A percentile compares a stretch with the other conserved stretches of the same genome.
Conservation (phyloP, 495 filamentous ascomycete genomes). For the Penicillium bialowiezense region DNA sequence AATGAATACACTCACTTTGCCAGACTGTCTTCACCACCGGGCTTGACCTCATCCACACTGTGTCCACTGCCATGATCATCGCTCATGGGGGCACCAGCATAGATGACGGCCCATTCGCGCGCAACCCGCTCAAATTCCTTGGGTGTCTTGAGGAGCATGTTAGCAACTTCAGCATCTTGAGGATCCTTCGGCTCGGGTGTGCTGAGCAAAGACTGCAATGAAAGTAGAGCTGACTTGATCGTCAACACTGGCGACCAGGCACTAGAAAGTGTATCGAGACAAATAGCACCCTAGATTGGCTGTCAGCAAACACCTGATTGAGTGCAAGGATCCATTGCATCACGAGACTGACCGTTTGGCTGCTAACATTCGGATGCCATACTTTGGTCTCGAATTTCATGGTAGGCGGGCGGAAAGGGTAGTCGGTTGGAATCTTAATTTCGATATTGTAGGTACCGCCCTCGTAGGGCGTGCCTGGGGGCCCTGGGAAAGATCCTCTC, state of each 20-base stretch:
- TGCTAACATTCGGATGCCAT: conserved; percentile 98
- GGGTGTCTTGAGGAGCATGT: conserved; percentile 78
- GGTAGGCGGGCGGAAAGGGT: conserved; percentile 87
- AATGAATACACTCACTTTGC: conserved; percentile 35
- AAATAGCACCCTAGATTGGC: conserved; percentile 78
- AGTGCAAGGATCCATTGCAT: too few relatives aligned
- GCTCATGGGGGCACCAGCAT: conserved; percentile 73
- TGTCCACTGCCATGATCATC: conserved; percentile 49
- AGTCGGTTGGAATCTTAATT: conserved; percentile 82
- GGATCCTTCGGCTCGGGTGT: conserved; percentile 95
- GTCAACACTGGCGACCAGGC: conserved; percentile 96
- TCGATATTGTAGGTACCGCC: conserved; percentile 81
- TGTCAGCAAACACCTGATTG: not conserved
- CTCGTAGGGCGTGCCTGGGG: conserved; percentile 92
- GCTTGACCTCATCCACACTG: conserved; percentile 39
- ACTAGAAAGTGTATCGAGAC: conserved; percentile 84
- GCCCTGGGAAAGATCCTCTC: conserved; percentile 78
- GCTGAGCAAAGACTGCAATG: conserved; percentile 87
- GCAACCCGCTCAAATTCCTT: conserved; percentile 79
- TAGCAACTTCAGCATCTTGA: conserved; percentile 93
- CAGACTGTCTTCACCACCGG: conserved; percentile 40
- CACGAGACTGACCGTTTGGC: conserved; percentile 71
- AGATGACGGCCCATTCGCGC: conserved; percentile 81
- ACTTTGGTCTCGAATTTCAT: conserved; percentile 96
- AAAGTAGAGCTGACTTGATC: conserved; percentile 91